Conservation (phyloP, 208 protist genomes). For the Tritrichomonas foetus region DNA sequence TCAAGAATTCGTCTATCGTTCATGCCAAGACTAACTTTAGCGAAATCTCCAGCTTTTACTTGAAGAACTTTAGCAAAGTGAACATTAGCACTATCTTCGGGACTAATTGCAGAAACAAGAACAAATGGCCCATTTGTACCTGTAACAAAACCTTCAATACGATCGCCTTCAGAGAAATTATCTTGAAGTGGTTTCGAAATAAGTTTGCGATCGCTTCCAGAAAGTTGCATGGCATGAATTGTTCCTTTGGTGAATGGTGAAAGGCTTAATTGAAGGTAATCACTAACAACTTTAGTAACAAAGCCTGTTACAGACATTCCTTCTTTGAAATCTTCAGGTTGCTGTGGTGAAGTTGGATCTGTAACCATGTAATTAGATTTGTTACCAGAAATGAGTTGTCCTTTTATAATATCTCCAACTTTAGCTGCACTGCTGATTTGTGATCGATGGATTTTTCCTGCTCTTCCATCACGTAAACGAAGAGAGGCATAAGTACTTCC, state of each 20-base stretch:
- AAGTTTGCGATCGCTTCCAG: background rate
- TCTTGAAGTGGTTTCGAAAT: background rate
- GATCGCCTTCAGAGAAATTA: background rate
- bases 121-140: background rate
- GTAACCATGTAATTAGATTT: background rate
- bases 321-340: constrained; percentile 28
- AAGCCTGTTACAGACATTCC: background rate
- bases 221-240: background rate
- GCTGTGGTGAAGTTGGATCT: background rate
- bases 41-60: background rate
- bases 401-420: background rate
- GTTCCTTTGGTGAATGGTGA: background rate
- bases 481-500: background rate
- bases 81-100: background rate
- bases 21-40: background rate
- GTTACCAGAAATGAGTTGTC: background rate
- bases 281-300: background rate
- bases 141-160: background rate
- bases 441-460: background rate
- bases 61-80: background rate
- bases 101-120: background rate
- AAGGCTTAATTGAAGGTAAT: background rate
- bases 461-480: background rate
- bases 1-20: background rate
- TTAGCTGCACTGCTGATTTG: background rate